A percentile compares a stretch with the other conserved stretches of the same genome.
Evolutionary conservation across 495 filamentous ascomycete genomes (phyloP).

Genomic region (Immersiella caudata): DNA sequence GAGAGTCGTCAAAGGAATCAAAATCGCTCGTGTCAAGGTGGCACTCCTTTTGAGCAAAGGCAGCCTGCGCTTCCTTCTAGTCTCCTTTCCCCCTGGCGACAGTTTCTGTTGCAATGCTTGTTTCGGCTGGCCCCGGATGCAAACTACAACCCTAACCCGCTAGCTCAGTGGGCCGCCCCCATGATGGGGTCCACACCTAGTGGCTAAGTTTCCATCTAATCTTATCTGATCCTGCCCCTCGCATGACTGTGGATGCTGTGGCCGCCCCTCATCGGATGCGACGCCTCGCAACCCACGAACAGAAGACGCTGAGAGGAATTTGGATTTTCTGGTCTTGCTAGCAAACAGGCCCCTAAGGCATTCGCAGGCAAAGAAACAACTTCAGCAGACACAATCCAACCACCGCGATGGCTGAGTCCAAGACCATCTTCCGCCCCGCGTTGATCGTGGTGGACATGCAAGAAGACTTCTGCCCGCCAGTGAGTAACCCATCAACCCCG

Average conservation of each 20-base stretch:
- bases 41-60: not conserved
- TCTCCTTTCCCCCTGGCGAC: not conserved
- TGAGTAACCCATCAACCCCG: slow-evolving; percentile 42
- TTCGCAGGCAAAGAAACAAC: not conserved
- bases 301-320: too few relatives aligned
- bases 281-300: not conserved
- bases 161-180: not conserved
- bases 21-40: not conserved
- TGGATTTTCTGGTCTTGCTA: not conserved
- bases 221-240: not conserved
- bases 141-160: slow-evolving; percentile 1
- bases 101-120: not conserved
- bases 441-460: slow-evolving; percentile 84
- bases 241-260: not conserved
- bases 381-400: not conserved
- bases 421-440: slow-evolving; percentile 41
- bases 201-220: not conserved
- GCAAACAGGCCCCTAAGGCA: not conserved
- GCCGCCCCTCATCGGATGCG: not conserved
- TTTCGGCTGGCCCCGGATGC: not conserved
- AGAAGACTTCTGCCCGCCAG: slow-evolving; percentile 94
- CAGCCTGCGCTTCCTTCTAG: not conserved
- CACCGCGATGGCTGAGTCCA: not conserved
- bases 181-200: not conserved
- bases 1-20: not conserved